phyloP scores from a whole-genome alignment of 352 stramenopile species.

The Phytophthora constricta region DNA sequence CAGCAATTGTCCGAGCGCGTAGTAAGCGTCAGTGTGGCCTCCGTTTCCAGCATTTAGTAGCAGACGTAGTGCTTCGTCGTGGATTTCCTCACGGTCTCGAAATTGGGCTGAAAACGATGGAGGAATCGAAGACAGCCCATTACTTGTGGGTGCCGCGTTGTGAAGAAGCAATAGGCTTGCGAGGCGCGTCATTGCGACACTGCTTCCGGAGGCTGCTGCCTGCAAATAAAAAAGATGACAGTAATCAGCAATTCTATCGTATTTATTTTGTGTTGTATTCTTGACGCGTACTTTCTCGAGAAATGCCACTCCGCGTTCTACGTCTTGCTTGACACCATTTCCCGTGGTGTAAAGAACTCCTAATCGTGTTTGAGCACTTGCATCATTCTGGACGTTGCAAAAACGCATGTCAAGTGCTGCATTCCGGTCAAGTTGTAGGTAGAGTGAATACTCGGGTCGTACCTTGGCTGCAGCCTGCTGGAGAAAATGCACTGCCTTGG shows the following conservation, averaged over 20 bases:
- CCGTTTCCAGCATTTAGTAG: constrained; percentile 59
- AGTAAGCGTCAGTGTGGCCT: constrained; percentile 46
- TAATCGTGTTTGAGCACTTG: constrained; percentile 53
- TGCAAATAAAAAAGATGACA: constrained; percentile 13
- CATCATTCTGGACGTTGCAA: constrained; percentile 42
- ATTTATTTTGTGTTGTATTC: neutral
- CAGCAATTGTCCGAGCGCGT: constrained; percentile 56
- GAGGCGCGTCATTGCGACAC: constrained; percentile 63
- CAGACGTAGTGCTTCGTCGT: constrained; percentile 69
- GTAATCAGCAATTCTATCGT: neutral
- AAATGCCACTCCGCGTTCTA: constrained; percentile 61
- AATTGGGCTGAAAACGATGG: constrained; percentile 36
- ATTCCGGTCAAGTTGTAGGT: neutral
- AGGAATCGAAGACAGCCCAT: neutral
- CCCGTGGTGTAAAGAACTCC: constrained; percentile 54
- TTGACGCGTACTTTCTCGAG: constrained; percentile 43
- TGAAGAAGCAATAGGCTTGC: constrained; percentile 51
- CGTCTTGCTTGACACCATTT: constrained; percentile 58
- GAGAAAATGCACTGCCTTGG: constrained; percentile 71
- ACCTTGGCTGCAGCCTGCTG: constrained; percentile 65
- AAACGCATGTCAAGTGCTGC: neutral
- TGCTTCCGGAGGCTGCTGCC: constrained; percentile 46
- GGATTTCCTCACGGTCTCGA: constrained; percentile 56
- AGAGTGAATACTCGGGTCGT: neutral
- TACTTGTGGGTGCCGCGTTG: constrained; percentile 4